A percentile compares a stretch with the other conserved stretches of the same genome.
These are phyloP conservation scores for Clarireedia hainanense DNA, from an alignment of 2,329 filamentous ascomycete species.

Conservation along the genomic window DNA sequence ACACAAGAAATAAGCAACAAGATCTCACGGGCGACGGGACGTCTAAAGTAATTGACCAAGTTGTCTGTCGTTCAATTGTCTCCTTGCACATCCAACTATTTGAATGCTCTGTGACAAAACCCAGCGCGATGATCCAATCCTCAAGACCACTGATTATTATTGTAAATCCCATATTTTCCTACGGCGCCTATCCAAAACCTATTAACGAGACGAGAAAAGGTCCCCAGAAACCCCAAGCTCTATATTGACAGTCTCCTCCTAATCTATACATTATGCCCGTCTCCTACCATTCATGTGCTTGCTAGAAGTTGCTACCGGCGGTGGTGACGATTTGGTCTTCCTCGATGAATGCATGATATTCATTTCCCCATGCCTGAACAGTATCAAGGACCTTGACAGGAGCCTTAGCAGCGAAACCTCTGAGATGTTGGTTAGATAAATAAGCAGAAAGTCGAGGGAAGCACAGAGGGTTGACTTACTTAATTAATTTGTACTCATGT, in stretches of 20 bases:
- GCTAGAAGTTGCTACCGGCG: neutral
- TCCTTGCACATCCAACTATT: too few species aligned
- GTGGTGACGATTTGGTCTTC: constrained; percentile 58
- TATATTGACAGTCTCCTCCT: neutral
- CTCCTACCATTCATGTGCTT: neutral
- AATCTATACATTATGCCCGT: neutral
- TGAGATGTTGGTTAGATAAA: constrained; percentile 29
- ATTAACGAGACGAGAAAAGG: too few species aligned
- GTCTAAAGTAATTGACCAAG: too few species aligned
- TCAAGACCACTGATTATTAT: too few species aligned
- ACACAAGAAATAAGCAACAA: too few species aligned
- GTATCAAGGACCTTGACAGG: constrained; percentile 60
- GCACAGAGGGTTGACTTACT: constrained; percentile 40
- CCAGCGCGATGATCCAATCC: too few species aligned
- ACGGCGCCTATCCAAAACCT: too few species aligned
- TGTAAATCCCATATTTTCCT: too few species aligned
- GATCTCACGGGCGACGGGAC: too few species aligned
- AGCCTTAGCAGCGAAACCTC: constrained; percentile 70
- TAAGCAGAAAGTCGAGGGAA: constrained; percentile 5
- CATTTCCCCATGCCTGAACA: constrained; percentile 53
- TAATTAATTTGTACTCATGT: constrained; percentile 63
- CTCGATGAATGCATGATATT: constrained; percentile 62
- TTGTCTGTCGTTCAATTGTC: too few species aligned
- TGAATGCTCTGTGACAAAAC: too few species aligned
- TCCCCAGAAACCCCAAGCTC: too few species aligned